Conservation (phyloP, 2,329 filamentous ascomycete genomes). For the Acarospora socialis region DNA sequence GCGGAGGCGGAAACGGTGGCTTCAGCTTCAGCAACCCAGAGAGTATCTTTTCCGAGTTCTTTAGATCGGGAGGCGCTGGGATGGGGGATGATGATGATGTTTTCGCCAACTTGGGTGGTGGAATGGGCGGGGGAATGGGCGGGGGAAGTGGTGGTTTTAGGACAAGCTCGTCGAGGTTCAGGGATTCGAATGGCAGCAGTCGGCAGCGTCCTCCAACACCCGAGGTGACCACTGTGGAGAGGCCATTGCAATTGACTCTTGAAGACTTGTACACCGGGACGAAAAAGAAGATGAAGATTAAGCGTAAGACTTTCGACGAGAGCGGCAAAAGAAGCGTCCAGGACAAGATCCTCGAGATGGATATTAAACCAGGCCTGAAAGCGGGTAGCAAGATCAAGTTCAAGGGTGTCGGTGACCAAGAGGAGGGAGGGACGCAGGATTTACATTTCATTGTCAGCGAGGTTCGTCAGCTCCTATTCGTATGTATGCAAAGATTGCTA, state of each 20-base stretch:
- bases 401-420: slow-evolving; percentile 90
- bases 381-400: slow-evolving; percentile 98
- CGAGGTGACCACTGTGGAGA: slow-evolving; percentile 83
- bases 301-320: slow-evolving; percentile 84
- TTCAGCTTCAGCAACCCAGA: slow-evolving; percentile 77
- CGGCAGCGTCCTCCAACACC: slow-evolving; percentile 43
- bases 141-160: slow-evolving; percentile 26
- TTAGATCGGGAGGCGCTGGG: slow-evolving; percentile 42
- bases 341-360: slow-evolving; percentile 84
- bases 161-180: slow-evolving; percentile 16
- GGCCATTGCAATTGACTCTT: slow-evolving; percentile 62
- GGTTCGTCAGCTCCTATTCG: slow-evolving; percentile 39
- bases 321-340: slow-evolving; percentile 72
- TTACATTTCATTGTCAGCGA: slow-evolving; percentile 89
- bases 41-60: slow-evolving; percentile 73
- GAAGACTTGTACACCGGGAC: slow-evolving; percentile 81
- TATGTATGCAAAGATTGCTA: neutral
- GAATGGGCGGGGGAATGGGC: slow-evolving; percentile 30
- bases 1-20: slow-evolving; percentile 39
- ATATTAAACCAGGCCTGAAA: slow-evolving; percentile 90
- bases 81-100: slow-evolving; percentile 43
- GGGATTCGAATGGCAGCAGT: slow-evolving; percentile 23
- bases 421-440: slow-evolving; percentile 90
- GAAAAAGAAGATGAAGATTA: slow-evolving; percentile 97
- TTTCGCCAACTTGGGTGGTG: slow-evolving; percentile 37